Evolutionary conservation across 257 asterid genomes (phyloP), one percentile per base, ranked within the genome.

Genomic region (Anisodus tanguticus): DNA sequence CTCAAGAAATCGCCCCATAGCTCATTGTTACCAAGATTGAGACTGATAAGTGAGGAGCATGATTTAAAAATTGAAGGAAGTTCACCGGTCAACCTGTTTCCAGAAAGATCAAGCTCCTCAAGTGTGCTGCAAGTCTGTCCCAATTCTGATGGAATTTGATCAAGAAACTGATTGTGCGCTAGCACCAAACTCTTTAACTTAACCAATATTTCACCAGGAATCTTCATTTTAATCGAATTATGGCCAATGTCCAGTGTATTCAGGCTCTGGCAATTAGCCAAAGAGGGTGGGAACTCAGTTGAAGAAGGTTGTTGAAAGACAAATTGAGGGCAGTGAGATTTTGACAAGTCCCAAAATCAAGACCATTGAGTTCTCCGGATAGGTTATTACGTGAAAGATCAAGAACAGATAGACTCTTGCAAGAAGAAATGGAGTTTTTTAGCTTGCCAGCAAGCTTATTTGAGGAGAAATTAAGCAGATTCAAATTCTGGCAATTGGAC

Each of bases 71-170:
- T 86, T 22, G 90, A 84, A 45, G 99, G 98, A 57, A 95, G 90
- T 85, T 86, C 95, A 5, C 98, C 98, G 0, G 87, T 88, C 68
- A 95, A 84, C 85, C 63, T 81, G 85, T 95, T 95, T 0, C 72
- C 84, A 1, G 98, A 93, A 87, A 95, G 94, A 91, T 95, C 99
- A 54, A 95, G 98, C 87, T 90, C 97, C 87, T 88, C 91, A 6
- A 95, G 83, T 26, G 86, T 86, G 53, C 90, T 87, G 82, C 98
- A 95, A 54, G 84, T 66, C 17, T 58, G 82, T n/a, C 90, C 97
- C 88, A 95, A 79, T 80, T 87, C 97, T 0, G 71, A 8, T 5
- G 98, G 99, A 86, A 95, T 92, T 85, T 91, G 92, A 9, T 97
- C 97, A 6, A 37, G 86, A 66, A 95, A 93, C 37, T 66, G 87